Conservation (phyloP, 1,284 basidiomycete species). For the Chalciporus sp. region DNA sequence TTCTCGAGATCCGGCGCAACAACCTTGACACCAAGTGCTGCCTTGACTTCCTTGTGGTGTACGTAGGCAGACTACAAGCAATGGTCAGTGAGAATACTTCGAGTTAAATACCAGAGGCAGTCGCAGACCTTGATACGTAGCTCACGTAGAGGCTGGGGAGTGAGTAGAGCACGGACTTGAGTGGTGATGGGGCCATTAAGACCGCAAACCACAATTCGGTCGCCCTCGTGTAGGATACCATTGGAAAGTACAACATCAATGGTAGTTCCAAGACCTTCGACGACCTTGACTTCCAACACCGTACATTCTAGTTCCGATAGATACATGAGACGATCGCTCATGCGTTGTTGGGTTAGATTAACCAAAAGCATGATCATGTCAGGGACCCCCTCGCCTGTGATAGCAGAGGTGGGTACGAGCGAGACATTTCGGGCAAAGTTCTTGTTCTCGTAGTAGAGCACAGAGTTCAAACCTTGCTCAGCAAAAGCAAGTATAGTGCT, state of each 20-base stretch:
- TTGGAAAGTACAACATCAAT: slow-evolving; percentile 98
- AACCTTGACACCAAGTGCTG: slow-evolving; percentile 97
- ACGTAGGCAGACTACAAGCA: slow-evolving; percentile 84
- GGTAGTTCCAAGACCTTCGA: slow-evolving; percentile 97
- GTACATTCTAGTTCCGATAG: slow-evolving; percentile 98
- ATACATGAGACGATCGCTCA: slow-evolving; percentile 98
- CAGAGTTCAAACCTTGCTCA: slow-evolving; percentile 96
- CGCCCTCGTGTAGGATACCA: slow-evolving; percentile 90
- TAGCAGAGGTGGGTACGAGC: slow-evolving; percentile 95
- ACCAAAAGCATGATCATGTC: slow-evolving; percentile 99
- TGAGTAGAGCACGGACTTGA: slow-evolving; percentile 91
- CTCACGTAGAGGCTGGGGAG: slow-evolving; percentile 96
- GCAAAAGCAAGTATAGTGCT: slow-evolving; percentile 93
- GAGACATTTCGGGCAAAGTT: slow-evolving; percentile 94
- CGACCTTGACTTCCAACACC: slow-evolving; percentile 99
- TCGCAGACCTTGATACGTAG: slow-evolving; percentile 88
- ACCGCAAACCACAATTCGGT: slow-evolving; percentile 96
- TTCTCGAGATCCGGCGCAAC: slow-evolving; percentile 96
- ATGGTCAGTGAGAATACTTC: slow-evolving; percentile 2
- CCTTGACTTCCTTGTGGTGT: slow-evolving; percentile 98
- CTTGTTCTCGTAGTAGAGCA: slow-evolving; percentile 98
- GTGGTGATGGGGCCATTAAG: slow-evolving; percentile 98
- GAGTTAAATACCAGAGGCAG: not conserved
- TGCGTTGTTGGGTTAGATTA: slow-evolving; percentile 96
- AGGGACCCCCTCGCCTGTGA: slow-evolving; percentile 98